Evolutionary conservation across 2,329 filamentous ascomycete genomes (phyloP), one percentile per base, ranked within the genome.

Genomic region (Penicillium fuscoglaucum): DNA sequence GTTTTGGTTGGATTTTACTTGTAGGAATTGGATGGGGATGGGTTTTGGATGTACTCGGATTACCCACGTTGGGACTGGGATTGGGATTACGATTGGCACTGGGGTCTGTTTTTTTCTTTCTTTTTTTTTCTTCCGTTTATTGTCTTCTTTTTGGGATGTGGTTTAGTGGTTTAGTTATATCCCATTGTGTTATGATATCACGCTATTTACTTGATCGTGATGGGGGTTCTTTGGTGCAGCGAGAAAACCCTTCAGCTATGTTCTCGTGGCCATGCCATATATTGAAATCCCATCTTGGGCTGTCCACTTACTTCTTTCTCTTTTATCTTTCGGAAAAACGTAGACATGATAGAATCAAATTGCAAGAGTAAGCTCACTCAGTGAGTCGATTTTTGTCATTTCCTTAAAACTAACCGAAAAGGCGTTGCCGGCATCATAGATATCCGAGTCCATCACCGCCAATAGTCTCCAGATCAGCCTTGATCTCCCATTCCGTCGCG

Each of bases 401-500:
- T 37, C 31, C 9, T 35, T 10, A 24, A 45, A 24, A 33, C 19
- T 35, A 35, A 37, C 28, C 35, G 21, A 51, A 29, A 29, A 29
- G n/a, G 8, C 12, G 24, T 29, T 29, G 7, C 35, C 8, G 9
- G 24, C 24, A 51, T 69, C 58, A 78, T 44, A 78, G 59, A 65
- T 77, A 78, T 15, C 74, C 75, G 71, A 92, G 71, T 0, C 89
- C 89, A 57, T 81, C 82, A 65, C 88, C 90, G 19, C 83, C 82
- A 31, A 90, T 74, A 2, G 80, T 80, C 66, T 89, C 87, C 68
- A 93, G 71, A 79, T 95, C 90, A 1, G 81, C 85, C 68, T 88
- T 82, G 64, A 93, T 80, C 70, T 87, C 86, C 76, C 84, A 88
- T 21, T 85, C 82, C 61, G 85, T 83, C 0, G 80, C 83, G 12